These are phyloP conservation scores for Monosporascus sp. DNA, from an alignment of 2,329 filamentous ascomycete species.

Conservation along the genomic window DNA sequence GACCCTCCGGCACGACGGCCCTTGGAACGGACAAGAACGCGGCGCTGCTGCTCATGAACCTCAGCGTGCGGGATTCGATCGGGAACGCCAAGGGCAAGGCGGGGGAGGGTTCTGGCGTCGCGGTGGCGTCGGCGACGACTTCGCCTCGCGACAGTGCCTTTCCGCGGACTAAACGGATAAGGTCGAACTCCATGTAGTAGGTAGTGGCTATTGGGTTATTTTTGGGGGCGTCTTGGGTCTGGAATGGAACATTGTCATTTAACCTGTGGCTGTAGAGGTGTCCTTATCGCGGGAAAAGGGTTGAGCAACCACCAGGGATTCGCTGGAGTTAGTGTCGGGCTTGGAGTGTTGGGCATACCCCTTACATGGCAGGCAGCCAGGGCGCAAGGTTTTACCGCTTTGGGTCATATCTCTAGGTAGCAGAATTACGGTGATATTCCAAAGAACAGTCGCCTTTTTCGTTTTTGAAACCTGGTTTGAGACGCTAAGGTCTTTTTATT, in stretches of 20 bases:
- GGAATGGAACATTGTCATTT: not conserved
- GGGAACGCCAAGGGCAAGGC: constrained; percentile 1
- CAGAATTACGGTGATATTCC: not conserved
- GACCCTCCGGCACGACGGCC: constrained; percentile 7
- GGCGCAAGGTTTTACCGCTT: too few species aligned
- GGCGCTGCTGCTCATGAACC: constrained; percentile 42
- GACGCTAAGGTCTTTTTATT: constrained; percentile 1
- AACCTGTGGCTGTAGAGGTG: not conserved
- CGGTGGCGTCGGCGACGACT: constrained; percentile 10
- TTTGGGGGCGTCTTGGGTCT: not conserved
- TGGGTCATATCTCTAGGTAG: too few species aligned
- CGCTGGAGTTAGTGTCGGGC: not conserved
- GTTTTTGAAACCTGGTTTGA: too few species aligned
- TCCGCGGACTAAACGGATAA: constrained; percentile 34
- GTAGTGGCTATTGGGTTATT: not conserved
- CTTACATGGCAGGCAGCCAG: not conserved
- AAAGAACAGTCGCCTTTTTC: not conserved
- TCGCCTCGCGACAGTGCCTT: constrained; percentile 20
- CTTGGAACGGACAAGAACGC: constrained; percentile 38
- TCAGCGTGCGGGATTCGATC: constrained; percentile 34
- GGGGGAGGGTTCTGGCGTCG: not conserved
- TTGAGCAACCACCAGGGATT: not conserved
- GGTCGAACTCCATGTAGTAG: constrained; percentile 35
- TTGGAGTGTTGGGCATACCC: not conserved
- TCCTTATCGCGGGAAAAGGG: not conserved